Base-by-base conservation (phyloP, 257 asterid genomes). In the Euphrasia confusa region DNA sequence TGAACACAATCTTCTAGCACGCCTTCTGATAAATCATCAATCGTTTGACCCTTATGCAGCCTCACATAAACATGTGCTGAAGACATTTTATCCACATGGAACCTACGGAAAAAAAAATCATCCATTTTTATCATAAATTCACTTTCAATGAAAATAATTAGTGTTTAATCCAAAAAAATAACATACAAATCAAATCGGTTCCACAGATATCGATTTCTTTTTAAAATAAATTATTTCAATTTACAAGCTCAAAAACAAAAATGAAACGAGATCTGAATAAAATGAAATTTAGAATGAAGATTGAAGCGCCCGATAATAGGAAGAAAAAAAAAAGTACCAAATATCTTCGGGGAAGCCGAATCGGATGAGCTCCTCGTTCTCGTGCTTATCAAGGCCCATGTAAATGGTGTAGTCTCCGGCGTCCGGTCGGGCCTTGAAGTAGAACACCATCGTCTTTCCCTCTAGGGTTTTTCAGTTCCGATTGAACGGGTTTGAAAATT, bases 41-140 rank as follows among this genome's bases (percentile, higher is more conserved):
- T 65, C 1, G 85, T 79, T 80, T 84, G 97, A 63, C 94, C 94
- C 80, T 79, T 93, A 26, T 77, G 80, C 86, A 93, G 67, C 73
- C 99, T 89, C 79, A 93, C 78, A 73, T 93, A 93, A 49, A 89
- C 99, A 66, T 93, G 99, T 57, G 99, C 99, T 1, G 97, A 93
- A 37, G 99, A 93, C 99, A 93, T 89, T 77, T 93, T 93, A 69
- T 93, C 97, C 76, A 93, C 99, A 75, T 85, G 97, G 75, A 93
- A 93, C 97, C 99, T 89, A 71, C 72, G 75, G 57, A 64, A 68
- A 74, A 70, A 21, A 21, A 21, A 21, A 21, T 21, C 24, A 21
- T 21, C 24, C 24, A 21, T 21, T 21, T 21, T 21, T 4, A 28
- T 28, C 33, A 28, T 28, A 28, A 28, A 28, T 28, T 4, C 33